Percentiles rank a stretch among this genome's conserved stretches.
These are phyloP conservation scores for Umbelopsis sp. DNA, from an alignment of 371 early-diverging fungal genomes.

Conservation along the genomic window DNA sequence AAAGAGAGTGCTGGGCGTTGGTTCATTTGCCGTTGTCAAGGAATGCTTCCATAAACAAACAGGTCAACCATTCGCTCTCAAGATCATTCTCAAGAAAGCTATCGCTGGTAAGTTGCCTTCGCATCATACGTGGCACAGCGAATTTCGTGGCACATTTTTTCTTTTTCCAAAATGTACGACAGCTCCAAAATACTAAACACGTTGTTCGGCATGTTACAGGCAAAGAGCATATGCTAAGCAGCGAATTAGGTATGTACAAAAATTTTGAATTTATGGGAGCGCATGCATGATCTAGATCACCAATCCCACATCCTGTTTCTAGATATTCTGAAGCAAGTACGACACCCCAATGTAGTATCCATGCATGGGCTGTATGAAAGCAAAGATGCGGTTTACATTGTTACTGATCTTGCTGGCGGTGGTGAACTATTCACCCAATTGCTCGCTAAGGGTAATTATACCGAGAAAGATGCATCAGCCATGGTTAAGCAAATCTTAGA, in stretches of 20 bases:
- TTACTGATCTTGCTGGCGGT: constrained; percentile 85
- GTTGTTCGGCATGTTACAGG: constrained; percentile 32
- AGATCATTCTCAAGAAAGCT: constrained; percentile 77
- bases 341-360: constrained; percentile 81
- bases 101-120: constrained; percentile 42
- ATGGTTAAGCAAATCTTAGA: constrained; percentile 74
- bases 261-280: neutral
- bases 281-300: neutral
- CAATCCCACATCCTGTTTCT: neutral
- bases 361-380: constrained; percentile 81
- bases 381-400: constrained; percentile 78
- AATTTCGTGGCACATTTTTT: constrained; percentile 20
- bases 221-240: constrained; percentile 81
- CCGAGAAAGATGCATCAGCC: constrained; percentile 74
- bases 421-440: constrained; percentile 89
- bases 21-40: constrained; percentile 85
- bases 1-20: constrained; percentile 58
- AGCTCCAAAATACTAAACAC: neutral
- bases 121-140: constrained; percentile 38
- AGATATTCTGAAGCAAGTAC: constrained; percentile 77
- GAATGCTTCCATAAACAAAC: constrained; percentile 56
- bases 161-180: neutral
- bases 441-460: constrained; percentile 75
- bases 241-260: constrained; percentile 59
- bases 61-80: constrained; percentile 73